A percentile compares a stretch with the other conserved stretches of the same genome.
phyloP scores from a whole-genome alignment of 2,329 filamentous ascomycete genomes.

The Neocatenulostroma microsporum region DNA sequence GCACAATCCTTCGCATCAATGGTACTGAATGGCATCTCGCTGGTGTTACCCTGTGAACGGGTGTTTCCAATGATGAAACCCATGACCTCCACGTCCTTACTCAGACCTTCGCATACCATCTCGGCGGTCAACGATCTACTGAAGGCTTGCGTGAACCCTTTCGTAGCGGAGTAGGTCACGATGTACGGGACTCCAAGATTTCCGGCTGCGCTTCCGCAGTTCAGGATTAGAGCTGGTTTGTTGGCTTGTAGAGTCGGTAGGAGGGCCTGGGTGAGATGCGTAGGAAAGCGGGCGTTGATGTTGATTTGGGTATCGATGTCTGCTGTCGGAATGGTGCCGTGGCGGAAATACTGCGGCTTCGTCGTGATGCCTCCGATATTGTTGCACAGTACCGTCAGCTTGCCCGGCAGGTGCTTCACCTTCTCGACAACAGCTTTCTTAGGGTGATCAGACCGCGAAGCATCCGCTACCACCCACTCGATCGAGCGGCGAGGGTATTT shows the following conservation, averaged over 20 bases:
- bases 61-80: constrained; percentile 15
- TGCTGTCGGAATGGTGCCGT: constrained; percentile 31
- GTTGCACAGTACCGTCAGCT: constrained; percentile 50
- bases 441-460: constrained; percentile 16
- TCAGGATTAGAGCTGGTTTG: constrained; percentile 43
- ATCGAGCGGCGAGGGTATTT: constrained; percentile 36
- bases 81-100: constrained; percentile 32
- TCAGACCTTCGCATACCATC: constrained; percentile 30
- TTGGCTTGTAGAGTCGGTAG: constrained; percentile 38
- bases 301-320: constrained; percentile 39
- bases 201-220: constrained; percentile 42
- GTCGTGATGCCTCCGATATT: constrained; percentile 44
- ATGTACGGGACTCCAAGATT: constrained; percentile 41
- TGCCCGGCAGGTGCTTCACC: constrained; percentile 25
- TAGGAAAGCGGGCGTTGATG: constrained; percentile 45
- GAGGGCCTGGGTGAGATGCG: constrained; percentile 41
- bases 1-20: constrained; percentile 10
- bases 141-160: constrained; percentile 40
- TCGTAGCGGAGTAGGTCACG: constrained; percentile 39
- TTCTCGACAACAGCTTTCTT: constrained; percentile 12
- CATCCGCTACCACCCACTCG: constrained; percentile 40
- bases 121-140: constrained; percentile 38
- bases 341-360: constrained; percentile 28
- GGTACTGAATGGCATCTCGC: constrained; percentile 11
- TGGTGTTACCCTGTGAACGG: constrained; percentile 6